Evolutionary conservation across 192 early-diverging fungal genomes (phyloP).

Genomic region (Podila verticillata): DNA sequence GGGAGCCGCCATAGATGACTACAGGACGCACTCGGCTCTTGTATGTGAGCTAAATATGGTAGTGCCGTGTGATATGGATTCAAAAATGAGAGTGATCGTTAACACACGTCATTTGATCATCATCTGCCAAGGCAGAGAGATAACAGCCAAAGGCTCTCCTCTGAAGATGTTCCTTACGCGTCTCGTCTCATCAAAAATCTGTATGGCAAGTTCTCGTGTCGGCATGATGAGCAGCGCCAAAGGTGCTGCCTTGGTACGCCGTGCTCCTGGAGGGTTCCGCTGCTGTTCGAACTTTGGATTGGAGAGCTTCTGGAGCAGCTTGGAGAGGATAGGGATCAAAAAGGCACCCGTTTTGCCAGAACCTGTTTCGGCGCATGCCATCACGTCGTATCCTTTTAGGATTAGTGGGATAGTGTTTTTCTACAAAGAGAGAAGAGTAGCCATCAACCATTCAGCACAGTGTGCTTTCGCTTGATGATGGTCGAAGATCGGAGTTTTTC

Average conservation of each 20-base stretch:
- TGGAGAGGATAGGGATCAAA: conserved; percentile 78
- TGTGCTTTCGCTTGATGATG: background rate
- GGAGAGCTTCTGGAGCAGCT: conserved; percentile 61
- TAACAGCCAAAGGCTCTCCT: background rate
- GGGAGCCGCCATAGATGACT: conserved; percentile 93
- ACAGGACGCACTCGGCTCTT: conserved; percentile 31
- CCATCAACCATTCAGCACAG: background rate
- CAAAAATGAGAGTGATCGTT: too few relatives aligned
- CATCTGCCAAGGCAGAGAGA: background rate
- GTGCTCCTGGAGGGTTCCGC: conserved; percentile 38
- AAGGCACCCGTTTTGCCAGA: conserved; percentile 88
- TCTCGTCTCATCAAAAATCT: conserved; percentile 83
- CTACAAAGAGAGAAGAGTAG: conserved; percentile 27
- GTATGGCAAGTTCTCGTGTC: conserved; percentile 84
- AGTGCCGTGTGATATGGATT: background rate
- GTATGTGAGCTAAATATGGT: conserved; percentile 26
- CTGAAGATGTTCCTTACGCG: conserved; percentile 40
- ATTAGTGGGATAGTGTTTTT: conserved; percentile 71
- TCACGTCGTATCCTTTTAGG: conserved; percentile 73
- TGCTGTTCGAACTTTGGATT: conserved; percentile 16
- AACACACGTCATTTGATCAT: background rate
- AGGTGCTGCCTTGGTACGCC: conserved; percentile 65
- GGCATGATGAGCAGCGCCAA: conserved; percentile 82
- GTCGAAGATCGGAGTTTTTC: background rate
- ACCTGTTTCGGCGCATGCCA: conserved; percentile 88